Evolutionary conservation across 805 yeast genomes (phyloP), one percentile per base, ranked within the genome.

Genomic region (Ogataea paradorogensis): DNA sequence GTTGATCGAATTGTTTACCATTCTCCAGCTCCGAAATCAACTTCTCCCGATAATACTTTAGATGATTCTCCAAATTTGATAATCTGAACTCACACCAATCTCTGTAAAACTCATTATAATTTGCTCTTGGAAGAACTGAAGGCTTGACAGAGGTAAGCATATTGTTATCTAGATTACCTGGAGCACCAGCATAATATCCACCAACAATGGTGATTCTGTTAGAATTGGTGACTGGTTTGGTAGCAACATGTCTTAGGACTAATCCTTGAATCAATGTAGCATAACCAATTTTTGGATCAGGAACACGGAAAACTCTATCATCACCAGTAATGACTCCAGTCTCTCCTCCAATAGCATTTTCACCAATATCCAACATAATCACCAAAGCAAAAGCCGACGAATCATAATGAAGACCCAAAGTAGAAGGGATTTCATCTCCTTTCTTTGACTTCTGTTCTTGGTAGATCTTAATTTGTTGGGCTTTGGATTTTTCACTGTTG

Each of bases 201-300:
- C 53, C 53, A 5, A 61, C 66, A 28, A 53, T 44, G 9, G 63
- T 52, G 32, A 62, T 62, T 49, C 67, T 53, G 46, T 62, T 63
- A 28, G 59, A 58, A 33, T 61, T 60, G 14, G 61, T 48, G 27
- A 52, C 50, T 13, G 77, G 75, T 39, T 67, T 67, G 15, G 74
- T 65, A 7, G 76, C 78, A 42, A 73, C 59, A 45, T 73, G 77
- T 46, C 62, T 67, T 18, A 73, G 52, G 24, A 70, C 59, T 38
- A 73, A 60, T 7, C 76, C 77, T 52, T 72, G 76, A 31, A 72
- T 56, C n/a, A 72, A 55, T 15, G 71, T 63, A n/a, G 71, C 74
- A 50, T 66, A 64, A 5, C 77, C 78, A 38, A 57, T 51, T 32
- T 63, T 62, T 24, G 77, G 77, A 21, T 71, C 74, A 1, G 62